These are phyloP conservation scores for Alternaria rosae DNA, from an alignment of 2,329 filamentous ascomycete species.

Conservation along the genomic window DNA sequence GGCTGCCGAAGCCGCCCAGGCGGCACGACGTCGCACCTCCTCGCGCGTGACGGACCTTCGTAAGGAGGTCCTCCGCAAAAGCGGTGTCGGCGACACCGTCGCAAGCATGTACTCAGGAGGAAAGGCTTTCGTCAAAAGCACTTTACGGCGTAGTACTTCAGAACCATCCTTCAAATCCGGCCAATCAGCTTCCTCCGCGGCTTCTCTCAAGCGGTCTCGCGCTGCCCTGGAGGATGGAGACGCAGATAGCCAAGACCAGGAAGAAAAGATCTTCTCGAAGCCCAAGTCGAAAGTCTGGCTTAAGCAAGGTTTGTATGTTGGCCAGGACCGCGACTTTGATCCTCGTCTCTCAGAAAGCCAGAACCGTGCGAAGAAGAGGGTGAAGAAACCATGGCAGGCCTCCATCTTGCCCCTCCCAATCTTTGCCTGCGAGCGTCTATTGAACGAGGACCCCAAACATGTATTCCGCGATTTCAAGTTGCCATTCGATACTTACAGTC, in stretches of 20 bases:
- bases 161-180: constrained; percentile 32
- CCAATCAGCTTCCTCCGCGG: constrained; percentile 15
- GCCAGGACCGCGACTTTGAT: constrained; percentile 65
- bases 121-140: constrained; percentile 43
- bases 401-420: constrained; percentile 76
- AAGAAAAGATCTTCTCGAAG: constrained; percentile 33
- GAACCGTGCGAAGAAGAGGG: constrained; percentile 48
- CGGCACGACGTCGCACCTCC: constrained; percentile 43
- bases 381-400: constrained; percentile 56
- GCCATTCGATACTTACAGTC: constrained; percentile 88
- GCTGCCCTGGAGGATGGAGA: constrained; percentile 27
- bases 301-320: constrained; percentile 83
- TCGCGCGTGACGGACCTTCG: constrained; percentile 44
- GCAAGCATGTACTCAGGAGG: constrained; percentile 46
- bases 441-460: constrained; percentile 64
- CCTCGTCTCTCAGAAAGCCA: constrained; percentile 57
- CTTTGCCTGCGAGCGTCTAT: constrained; percentile 74
- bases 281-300: constrained; percentile 76
- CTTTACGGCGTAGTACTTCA: constrained; percentile 38
- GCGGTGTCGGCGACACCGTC: constrained; percentile 38
- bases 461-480: constrained; percentile 79
- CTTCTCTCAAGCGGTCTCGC: constrained; percentile 34
- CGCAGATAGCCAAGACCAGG: constrained; percentile 18
- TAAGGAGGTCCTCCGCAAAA: constrained; percentile 43
- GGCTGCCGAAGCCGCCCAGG: constrained; percentile 41